Conservation (phyloP, 1,284 basidiomycete genomes). For the Tausonia pullulans region DNA sequence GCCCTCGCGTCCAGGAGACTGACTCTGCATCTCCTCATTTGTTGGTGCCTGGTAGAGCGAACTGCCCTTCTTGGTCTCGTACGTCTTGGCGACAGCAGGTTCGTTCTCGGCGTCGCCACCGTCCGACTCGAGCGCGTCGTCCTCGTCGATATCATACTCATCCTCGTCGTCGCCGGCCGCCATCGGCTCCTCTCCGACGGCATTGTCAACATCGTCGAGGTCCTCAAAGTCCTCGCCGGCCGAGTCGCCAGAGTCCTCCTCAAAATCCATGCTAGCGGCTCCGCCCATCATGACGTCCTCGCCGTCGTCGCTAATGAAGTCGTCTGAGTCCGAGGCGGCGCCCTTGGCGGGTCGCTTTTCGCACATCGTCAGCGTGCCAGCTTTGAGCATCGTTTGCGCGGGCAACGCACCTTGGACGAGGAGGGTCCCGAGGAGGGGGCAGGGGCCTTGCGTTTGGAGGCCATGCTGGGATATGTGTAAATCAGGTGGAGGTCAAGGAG, state of each 20-base stretch:
- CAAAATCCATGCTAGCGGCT: constrained; percentile 11
- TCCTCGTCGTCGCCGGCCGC: constrained; percentile 21
- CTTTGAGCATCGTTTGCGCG: neutral
- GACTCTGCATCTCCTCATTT: constrained; percentile 52
- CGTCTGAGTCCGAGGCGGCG: constrained; percentile 15
- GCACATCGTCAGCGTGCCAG: neutral
- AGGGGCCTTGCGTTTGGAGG: neutral
- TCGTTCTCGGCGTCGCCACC: constrained; percentile 25
- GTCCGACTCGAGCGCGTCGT: constrained; percentile 23
- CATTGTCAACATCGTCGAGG: neutral
- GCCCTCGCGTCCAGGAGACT: neutral
- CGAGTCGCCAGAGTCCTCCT: constrained; percentile 20
- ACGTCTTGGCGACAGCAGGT: constrained; percentile 13
- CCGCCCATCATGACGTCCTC: constrained; percentile 23
- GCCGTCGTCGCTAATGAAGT: constrained; percentile 26
- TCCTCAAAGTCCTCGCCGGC: constrained; percentile 21
- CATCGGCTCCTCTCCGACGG: constrained; percentile 21
- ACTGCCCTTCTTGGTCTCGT: constrained; percentile 23
- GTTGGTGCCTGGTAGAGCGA: constrained; percentile 40
- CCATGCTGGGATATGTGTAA: neutral
- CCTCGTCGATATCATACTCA: constrained; percentile 14
- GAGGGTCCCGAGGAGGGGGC: neutral
- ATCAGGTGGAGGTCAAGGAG: too few relatives aligned
- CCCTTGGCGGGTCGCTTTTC: neutral
- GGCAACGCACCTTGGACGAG: neutral